Conservation (phyloP, 2,329 filamentous ascomycete species). For the Drechslerella coelobrocha region DNA sequence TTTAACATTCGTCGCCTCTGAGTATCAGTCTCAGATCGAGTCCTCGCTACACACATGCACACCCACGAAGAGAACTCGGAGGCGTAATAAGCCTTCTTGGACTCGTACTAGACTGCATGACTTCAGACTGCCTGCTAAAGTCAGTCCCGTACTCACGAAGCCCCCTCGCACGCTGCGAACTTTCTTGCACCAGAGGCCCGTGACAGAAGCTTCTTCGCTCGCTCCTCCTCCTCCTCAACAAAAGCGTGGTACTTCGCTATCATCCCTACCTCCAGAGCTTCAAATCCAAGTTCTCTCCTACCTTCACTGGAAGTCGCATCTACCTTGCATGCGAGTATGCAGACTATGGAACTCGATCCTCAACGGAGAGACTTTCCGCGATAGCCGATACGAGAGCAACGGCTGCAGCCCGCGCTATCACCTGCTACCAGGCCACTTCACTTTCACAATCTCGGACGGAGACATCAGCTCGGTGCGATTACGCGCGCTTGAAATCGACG, state of each 20-base stretch:
- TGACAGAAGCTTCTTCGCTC: neutral
- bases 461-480: neutral
- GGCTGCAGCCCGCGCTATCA: constrained; percentile 1
- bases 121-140: too few relatives aligned
- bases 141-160: too few relatives aligned
- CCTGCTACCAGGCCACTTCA: neutral
- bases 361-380: neutral
- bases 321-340: constrained; percentile 4
- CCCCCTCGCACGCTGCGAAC: too few relatives aligned
- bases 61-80: too few relatives aligned
- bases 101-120: too few relatives aligned
- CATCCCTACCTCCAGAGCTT: constrained; percentile 9
- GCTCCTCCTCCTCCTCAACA: too few relatives aligned
- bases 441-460: neutral
- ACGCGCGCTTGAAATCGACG: neutral
- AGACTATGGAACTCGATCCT: constrained; percentile 10
- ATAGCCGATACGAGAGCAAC: neutral
- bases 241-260: neutral
- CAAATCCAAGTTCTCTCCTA: constrained; percentile 14
- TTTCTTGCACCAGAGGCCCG: too few relatives aligned
- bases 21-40: too few relatives aligned
- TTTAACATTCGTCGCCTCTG: too few relatives aligned
- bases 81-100: too few relatives aligned
- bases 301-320: constrained; percentile 15
- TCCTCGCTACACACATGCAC: too few relatives aligned